Base-by-base conservation (phyloP, 371 early-diverging fungal genomes). In the Apophysomyces sp. region DNA sequence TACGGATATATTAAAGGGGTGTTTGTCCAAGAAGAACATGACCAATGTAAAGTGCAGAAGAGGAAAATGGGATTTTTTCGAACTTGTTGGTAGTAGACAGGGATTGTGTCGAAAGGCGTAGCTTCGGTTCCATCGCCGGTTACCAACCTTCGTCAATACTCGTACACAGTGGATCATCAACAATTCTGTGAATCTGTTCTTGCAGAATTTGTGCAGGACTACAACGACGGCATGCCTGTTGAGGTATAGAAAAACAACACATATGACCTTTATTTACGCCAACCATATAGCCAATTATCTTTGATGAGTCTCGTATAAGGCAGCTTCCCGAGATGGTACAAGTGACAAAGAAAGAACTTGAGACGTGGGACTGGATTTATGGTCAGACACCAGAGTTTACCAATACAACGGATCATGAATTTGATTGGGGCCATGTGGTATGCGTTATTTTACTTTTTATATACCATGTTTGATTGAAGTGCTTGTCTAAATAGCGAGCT, bases 311-410 rank as follows among this genome's bases (percentile, higher is more conserved):
- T 27, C 71, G 66, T 32, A 34, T 53, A 18, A 66, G 58, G 6
- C 16, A 57, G 2, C 57, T 81, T 26, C 82, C 82, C 8, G 59
- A 72, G 41, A 58, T 66, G 51, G 74, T 73, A 31, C 54, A 62
- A 32, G 67, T 73, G 56, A 73, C 75, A 57, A 61, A 68, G 57
- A 54, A 74, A 24, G 78, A 78, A 61, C 60, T 81, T 44, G 61
- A 83, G 76, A 82, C 90, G 18, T 94, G 94, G 93, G 93, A 94
- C 34, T 97, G 96, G 96, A 86, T 86, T 37, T 96, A 84, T 62
- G 96, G 94, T 4, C 93, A 94, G 76, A 96, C 97, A 15, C 97
- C 98, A 9, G 89, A 91, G 67, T 97, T 97, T 60, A 86, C 86
- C n/a, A 83, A 89, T 66, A 66, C 77, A 30, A 55, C 88, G 11